Base-by-base conservation (phyloP, 352 stramenopile species). In the Globisporangium mamillatum region DNA sequence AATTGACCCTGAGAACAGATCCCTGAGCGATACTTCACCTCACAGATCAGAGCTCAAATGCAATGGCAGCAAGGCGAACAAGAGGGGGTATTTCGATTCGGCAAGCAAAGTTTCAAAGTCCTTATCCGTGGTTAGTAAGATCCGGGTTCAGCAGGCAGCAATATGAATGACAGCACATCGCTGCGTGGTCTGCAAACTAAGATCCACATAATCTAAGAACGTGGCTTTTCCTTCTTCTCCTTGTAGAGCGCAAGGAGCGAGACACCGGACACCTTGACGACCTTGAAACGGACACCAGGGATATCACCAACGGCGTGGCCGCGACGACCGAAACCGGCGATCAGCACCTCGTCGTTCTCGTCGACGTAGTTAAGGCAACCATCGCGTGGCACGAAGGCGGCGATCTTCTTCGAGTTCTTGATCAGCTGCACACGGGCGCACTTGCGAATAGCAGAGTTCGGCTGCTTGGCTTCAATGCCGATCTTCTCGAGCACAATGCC, bases 371-470 rank as follows among this genome's bases (percentile, higher is more conserved):
- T 99, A 75, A 99, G 86, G 89, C 97, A 99, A 90, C 98, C 98
- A 97, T 99, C 98, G 59, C 97, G 93, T 64, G 98, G 98, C 71
- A 99, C 98, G 90, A 99, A 99, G 70, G 98, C 98, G 27, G 98
- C 98, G 83, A 99, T 99, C 92, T 99, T 99, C 97, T 99, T 99
- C 76, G 97, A 98, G 86, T 99, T 99, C 97, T 99, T 99, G 89
- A 99, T 99, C 48, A 99, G 88, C 89, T 99, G 98, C 69, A 99
- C 98, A 86, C 98, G 97, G 50, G 98, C 97, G 78, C 97, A 99
- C 94, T 99, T 99, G 80, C 98, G 97, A 91, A 99, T 99, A 73
- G 98, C 98, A 54, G 97, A 99, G 95, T 99, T 99, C 66, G 98
- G 98, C 92, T 99, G 98, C 90, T 99, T 99, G 74, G 98, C 98